These are phyloP conservation scores for Erodium maritimum DNA, from an alignment of 345 rosid species.

Conservation along the genomic window DNA sequence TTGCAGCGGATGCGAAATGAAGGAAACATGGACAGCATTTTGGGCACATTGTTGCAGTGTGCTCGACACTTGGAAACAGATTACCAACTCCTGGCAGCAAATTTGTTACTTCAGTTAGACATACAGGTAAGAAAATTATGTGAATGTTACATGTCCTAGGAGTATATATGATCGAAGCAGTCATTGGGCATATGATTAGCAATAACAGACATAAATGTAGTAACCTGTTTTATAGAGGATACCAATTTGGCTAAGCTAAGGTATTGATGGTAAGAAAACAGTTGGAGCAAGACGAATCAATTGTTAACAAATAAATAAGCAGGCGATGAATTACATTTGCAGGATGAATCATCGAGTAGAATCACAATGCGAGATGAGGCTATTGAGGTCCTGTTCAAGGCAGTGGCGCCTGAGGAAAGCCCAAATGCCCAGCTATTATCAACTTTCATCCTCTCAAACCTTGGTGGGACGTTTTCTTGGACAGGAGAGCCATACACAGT, in stretches of 20 bases:
- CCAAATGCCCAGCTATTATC: constrained; percentile 38
- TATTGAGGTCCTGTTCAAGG: constrained; percentile 39
- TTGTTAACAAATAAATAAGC: not conserved
- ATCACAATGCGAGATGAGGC: constrained; percentile 41
- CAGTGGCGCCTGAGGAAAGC: constrained; percentile 35
- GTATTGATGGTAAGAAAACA: too few relatives aligned
- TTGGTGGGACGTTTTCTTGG: constrained; percentile 90
- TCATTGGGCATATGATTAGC: too few relatives aligned
- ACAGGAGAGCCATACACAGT: constrained; percentile 74
- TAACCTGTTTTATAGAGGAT: too few relatives aligned
- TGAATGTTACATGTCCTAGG: not conserved
- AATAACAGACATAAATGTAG: constrained; percentile 1
- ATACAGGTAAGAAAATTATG: constrained; percentile 28
- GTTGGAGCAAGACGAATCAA: not conserved
- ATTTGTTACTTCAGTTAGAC: constrained; percentile 62
- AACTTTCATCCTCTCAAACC: constrained; percentile 52
- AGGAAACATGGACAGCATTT: constrained; percentile 35
- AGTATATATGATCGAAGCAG: not conserved
- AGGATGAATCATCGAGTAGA: constrained; percentile 46
- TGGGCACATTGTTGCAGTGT: constrained; percentile 33
- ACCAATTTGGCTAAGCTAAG: too few relatives aligned
- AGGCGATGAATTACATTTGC: constrained; percentile 13
- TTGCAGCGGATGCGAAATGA: constrained; percentile 50
- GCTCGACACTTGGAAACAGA: constrained; percentile 37
- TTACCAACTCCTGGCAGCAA: constrained; percentile 56